These are phyloP conservation scores for Beauveria bassiana DNA, from an alignment of 2,329 filamentous ascomycete genomes.

Conservation along the genomic window DNA sequence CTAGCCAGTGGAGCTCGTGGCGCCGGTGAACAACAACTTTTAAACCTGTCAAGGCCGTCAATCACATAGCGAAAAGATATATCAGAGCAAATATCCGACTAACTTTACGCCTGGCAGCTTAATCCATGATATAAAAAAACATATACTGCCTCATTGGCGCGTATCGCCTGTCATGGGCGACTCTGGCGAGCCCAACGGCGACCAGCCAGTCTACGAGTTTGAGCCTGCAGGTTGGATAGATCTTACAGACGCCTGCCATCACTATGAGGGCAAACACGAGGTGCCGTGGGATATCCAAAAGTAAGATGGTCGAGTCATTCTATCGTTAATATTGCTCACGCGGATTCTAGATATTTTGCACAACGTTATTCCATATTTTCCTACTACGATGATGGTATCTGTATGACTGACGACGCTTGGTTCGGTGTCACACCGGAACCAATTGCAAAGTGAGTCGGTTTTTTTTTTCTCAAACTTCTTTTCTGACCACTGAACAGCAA, in stretches of 20 bases:
- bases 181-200: background rate
- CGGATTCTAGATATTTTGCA: constrained; percentile 68
- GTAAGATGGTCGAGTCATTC: constrained; percentile 32
- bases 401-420: constrained; percentile 91
- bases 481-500: constrained; percentile 40
- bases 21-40: constrained; percentile 1
- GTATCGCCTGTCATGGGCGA: background rate
- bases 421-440: constrained; percentile 94
- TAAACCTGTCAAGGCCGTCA: background rate
- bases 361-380: constrained; percentile 85
- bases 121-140: background rate
- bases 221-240: constrained; percentile 38
- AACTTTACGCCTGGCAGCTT: no score
- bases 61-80: background rate
- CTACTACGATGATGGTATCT: constrained; percentile 77
- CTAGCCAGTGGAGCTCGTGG: background rate
- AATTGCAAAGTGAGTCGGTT: constrained; percentile 61
- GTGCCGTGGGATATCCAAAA: constrained; percentile 82
- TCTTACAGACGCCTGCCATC: constrained; percentile 59
- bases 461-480: background rate
- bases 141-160: background rate
- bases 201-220: constrained; percentile 22
- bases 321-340: background rate
- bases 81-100: background rate
- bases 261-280: constrained; percentile 63